phyloP scores from a whole-genome alignment of 352 stramenopile genomes.

The Pythium chondricola region DNA sequence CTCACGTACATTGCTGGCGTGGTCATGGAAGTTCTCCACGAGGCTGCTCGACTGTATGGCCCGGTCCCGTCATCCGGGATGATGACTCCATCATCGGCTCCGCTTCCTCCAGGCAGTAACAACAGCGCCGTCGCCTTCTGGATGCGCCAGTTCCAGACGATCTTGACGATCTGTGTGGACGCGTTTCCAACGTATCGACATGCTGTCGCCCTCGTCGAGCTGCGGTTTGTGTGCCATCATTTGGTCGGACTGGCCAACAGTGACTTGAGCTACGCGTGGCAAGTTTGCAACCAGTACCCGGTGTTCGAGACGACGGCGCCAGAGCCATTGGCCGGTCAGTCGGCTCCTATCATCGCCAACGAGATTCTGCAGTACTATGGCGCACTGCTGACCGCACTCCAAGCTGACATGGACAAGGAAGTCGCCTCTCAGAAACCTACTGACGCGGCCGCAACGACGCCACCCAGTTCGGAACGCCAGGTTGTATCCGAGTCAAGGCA shows the following conservation, averaged over 20 bases:
- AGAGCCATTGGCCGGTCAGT: conserved; percentile 47
- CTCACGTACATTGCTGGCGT: conserved; percentile 49
- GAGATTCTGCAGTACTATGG: conserved; percentile 78
- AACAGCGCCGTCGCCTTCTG: conserved; percentile 62
- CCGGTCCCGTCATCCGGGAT: conserved; percentile 19
- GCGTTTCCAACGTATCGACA: conserved; percentile 63
- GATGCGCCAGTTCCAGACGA: conserved; percentile 77
- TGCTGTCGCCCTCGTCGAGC: conserved; percentile 65
- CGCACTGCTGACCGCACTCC: conserved; percentile 51
- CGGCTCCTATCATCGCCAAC: conserved; percentile 57
- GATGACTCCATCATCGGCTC: conserved; percentile 25
- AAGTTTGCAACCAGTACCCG: conserved; percentile 62
- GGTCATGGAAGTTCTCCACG: conserved; percentile 69
- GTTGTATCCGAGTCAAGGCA: conserved; percentile 20
- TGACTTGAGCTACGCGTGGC: conserved; percentile 68
- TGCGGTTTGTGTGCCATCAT: conserved; percentile 80
- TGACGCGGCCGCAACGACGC: background rate
- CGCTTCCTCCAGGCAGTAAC: conserved; percentile 20
- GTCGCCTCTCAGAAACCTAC: conserved; percentile 13
- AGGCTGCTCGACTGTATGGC: conserved; percentile 64
- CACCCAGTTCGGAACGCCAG: conserved; percentile 3
- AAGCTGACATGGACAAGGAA: conserved; percentile 11
- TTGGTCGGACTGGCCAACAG: conserved; percentile 54
- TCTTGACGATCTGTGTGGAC: conserved; percentile 54
- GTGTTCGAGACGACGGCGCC: conserved; percentile 23